Base-by-base conservation (phyloP, 495 filamentous ascomycete genomes). In the Talaromyces stipitatus region DNA sequence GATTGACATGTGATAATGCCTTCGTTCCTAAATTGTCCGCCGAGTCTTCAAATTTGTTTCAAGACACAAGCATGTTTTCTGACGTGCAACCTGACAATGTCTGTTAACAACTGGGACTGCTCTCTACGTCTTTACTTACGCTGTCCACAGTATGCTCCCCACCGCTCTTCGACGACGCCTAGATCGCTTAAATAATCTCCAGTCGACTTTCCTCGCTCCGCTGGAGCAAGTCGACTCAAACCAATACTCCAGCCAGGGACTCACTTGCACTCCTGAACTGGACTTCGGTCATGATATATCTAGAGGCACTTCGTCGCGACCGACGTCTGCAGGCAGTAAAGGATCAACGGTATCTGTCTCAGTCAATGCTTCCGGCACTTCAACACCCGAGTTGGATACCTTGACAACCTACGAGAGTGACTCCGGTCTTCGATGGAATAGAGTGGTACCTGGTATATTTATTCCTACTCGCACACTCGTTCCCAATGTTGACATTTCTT, bases 401-500 rank as follows among this genome's bases (percentile, higher is more conserved):
- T 16, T 62, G 11, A 26, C 61, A 12, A 69, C 69, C 20, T 72
- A 70, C 55, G 72, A 75, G 58, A 59, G 56, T 9, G 61, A 63
- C n/a, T 75, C 73, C 0, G 73, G 73, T 1, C 46, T 77, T 33
- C 63, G 62, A 36, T 77, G 73, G 73, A 73, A 75, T 54, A 60
- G 71, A 50, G 67, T 77, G 11, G 57, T 68, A 27, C 70, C 72
- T 24, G 73, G 73, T 76, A 62, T 32, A 26, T 7, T 26, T 10
- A 22, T 8, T n/a, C 50, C 30, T 36, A 23, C 28, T 54, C 27
- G 5, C 20, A 2, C 10, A 32, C 10, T 7, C 16, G 18, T 53
- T 8, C n/a, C 2, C 8, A 33, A 11, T 11, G 16, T 41, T 41
- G 36, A 41, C 36, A 1, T 41, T 20, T 20, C 0, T 41, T 41